These are phyloP conservation scores for Chimonanthus praecox DNA, from an alignment of 164 flowering plant genomes.

Conservation along the genomic window DNA sequence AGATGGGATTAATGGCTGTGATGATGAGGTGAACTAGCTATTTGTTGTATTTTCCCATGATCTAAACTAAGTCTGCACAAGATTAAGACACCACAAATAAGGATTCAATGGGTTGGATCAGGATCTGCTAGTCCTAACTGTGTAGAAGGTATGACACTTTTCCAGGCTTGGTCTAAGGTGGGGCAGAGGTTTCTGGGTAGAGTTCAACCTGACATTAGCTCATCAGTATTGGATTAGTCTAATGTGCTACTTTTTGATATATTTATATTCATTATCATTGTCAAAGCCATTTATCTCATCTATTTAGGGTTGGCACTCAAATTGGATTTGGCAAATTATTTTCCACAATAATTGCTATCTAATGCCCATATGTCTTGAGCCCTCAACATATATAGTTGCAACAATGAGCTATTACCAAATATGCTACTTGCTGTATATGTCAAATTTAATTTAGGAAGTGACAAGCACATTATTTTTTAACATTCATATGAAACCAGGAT, in stretches of 20 bases:
- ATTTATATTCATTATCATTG: too few species aligned
- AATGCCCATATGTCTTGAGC: too few species aligned
- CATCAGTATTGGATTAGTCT: not conserved
- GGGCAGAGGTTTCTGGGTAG: not conserved
- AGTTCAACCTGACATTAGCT: not conserved
- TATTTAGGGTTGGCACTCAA: too few species aligned
- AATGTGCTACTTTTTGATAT: not conserved
- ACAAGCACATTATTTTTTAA: too few species aligned
- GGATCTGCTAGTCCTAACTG: not conserved
- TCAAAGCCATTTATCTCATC: too few species aligned
- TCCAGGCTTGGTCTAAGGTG: not conserved
- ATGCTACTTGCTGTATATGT: too few species aligned
- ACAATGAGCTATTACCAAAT: too few species aligned
- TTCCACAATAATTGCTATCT: too few species aligned
- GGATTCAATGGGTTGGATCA: not conserved
- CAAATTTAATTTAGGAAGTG: too few species aligned
- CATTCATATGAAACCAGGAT: too few species aligned
- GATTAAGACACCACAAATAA: not conserved
- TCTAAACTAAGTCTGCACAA: not conserved
- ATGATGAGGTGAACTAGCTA: not conserved
- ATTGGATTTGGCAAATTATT: too few species aligned
- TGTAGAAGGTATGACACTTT: not conserved
- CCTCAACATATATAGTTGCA: too few species aligned
- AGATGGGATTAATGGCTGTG: not conserved
- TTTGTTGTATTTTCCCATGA: not conserved